A percentile compares a stretch with the other conserved stretches of the same genome.
Evolutionary conservation across 2,329 filamentous ascomycete genomes (phyloP).

Genomic region (Sporothrix curviconia): DNA sequence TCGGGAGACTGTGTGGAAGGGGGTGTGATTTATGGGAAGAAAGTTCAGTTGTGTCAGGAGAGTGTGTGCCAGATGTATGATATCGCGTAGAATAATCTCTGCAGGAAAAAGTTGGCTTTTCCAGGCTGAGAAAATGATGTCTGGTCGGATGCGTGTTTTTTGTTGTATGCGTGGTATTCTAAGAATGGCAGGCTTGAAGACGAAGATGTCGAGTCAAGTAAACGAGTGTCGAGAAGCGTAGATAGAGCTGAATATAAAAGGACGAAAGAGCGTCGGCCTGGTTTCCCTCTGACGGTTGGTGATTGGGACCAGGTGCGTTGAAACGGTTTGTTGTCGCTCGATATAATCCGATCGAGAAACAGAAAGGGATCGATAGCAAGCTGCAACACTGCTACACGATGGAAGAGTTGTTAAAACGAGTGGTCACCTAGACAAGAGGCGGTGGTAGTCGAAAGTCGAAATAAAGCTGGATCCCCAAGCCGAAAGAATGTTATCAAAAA

Average conservation of each 20-base stretch:
- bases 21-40: no score
- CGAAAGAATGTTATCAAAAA: conserved; percentile 38
- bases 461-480: conserved; percentile 23
- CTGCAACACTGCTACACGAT: conserved; percentile 1
- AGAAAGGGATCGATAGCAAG: conserved; percentile 9
- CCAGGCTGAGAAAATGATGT: neutral
- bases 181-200: neutral
- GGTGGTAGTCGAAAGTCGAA: conserved; percentile 28
- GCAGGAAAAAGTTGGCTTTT: conserved; percentile 18
- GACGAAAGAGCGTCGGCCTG: conserved; percentile 34
- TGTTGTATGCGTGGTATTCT: neutral
- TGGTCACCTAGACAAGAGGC: conserved; percentile 20
- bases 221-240: conserved; percentile 5
- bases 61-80: conserved; percentile 6
- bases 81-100: conserved; percentile 3
- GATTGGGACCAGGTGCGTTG: neutral
- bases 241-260: no score
- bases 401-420: conserved; percentile 3
- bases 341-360: neutral
- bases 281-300: conserved; percentile 14
- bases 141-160: neutral
- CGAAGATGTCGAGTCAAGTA: neutral
- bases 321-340: neutral
- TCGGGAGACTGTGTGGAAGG: conserved; percentile 8
- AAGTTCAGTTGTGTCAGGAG: no score